A percentile compares a stretch with the other conserved stretches of the same genome.
Evolutionary conservation across 2,329 filamentous ascomycete species (phyloP).

Genomic region (Penicillium sp.): DNA sequence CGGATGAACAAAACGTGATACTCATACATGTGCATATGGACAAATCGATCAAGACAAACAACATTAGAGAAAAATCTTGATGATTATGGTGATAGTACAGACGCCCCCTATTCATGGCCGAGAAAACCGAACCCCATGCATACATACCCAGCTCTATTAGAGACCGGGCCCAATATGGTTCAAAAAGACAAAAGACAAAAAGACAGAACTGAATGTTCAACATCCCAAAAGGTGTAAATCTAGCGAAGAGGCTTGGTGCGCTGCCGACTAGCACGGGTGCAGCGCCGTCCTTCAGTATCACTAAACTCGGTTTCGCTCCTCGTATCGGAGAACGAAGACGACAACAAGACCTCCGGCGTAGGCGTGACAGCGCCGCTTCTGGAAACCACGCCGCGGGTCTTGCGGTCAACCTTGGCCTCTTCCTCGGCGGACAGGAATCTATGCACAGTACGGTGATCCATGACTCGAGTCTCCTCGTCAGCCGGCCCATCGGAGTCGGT

Average conservation of each 20-base stretch:
- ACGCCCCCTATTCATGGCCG: neutral
- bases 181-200: neutral
- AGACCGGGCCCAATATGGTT: neutral
- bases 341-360: slow-evolving; percentile 28
- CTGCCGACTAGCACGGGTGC: slow-evolving; percentile 30
- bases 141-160: neutral
- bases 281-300: slow-evolving; percentile 33
- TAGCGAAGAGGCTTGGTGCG: slow-evolving; percentile 2
- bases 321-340: slow-evolving; percentile 29
- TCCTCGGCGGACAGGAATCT: slow-evolving; percentile 73
- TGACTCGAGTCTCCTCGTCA: slow-evolving; percentile 65
- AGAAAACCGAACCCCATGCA: neutral
- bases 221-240: neutral
- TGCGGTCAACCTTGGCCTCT: slow-evolving; percentile 49
- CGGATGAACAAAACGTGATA: neutral
- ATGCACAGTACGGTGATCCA: slow-evolving; percentile 84
- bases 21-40: neutral
- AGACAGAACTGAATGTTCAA: neutral
- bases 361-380: slow-evolving; percentile 24
- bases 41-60: neutral
- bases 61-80: neutral
- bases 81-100: neutral
- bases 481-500: slow-evolving; percentile 73
- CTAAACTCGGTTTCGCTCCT: slow-evolving; percentile 37
- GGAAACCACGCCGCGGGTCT: slow-evolving; percentile 34